These are phyloP conservation scores for Mallotus japonicus DNA, from an alignment of 441 rosid species.

Conservation along the genomic window DNA sequence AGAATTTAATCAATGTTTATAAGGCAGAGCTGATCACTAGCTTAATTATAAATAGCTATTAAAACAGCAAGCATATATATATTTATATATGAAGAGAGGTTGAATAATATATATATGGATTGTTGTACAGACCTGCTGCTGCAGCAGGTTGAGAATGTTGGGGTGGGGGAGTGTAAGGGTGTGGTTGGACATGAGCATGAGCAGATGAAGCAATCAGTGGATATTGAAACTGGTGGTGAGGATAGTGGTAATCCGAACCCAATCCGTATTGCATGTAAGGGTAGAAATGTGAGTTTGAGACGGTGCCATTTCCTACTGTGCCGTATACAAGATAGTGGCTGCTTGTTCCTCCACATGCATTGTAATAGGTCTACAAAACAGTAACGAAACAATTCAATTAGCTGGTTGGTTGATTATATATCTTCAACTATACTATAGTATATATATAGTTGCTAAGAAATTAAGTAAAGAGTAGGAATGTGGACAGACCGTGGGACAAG, in stretches of 20 bases:
- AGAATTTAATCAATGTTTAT: too few relatives aligned
- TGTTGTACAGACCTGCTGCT: neutral
- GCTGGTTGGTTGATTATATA: too few relatives aligned
- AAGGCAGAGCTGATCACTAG: too few relatives aligned
- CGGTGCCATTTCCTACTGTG: neutral
- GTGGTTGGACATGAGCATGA: neutral
- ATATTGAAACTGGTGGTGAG: slow-evolving; percentile 18
- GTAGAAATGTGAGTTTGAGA: slow-evolving; percentile 13
- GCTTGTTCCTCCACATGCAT: slow-evolving; percentile 18
- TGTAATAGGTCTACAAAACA: slow-evolving; percentile 9
- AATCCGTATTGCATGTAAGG: slow-evolving; percentile 12
- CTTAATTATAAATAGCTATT: too few relatives aligned
- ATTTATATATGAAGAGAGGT: too few relatives aligned
- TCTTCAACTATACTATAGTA: too few relatives aligned
- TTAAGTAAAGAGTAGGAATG: neutral
- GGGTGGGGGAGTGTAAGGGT: neutral
- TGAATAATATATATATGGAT: too few relatives aligned
- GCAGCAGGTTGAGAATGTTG: slow-evolving; percentile 6
- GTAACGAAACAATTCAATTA: too few relatives aligned
- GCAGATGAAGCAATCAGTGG: slow-evolving; percentile 4
- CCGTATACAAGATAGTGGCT: slow-evolving; percentile 17
- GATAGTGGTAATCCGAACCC: slow-evolving; percentile 14
- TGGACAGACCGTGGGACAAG: slow-evolving; percentile 18
- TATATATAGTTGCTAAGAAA: too few relatives aligned
- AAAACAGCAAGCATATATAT: too few relatives aligned